Base-by-base conservation (phyloP, 176 grass and related monocot genomes). In the Ensete ventricosum region DNA sequence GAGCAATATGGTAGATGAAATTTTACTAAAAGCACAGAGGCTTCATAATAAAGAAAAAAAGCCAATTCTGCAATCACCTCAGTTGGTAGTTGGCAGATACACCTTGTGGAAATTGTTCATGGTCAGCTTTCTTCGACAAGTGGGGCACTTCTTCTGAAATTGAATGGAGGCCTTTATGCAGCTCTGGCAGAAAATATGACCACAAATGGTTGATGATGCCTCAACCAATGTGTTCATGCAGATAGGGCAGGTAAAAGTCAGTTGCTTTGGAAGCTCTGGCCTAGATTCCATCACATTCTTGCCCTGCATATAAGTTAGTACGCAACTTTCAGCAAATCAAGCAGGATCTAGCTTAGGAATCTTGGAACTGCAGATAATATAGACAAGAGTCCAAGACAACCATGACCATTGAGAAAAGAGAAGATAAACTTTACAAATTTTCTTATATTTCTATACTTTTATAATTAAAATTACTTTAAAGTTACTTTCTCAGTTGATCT, bases 91-190 rank as follows among this genome's bases (percentile, higher is more conserved):
- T 17, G 91, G 95, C 77, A 99, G 82, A 67, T 89, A 95, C 80
- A 99, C 90, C 25, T 91, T 87, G 71, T 95, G 96, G 27, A 82
- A 81, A 67, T 83, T 89, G 59, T 81, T 94, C 48, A 76, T 62
- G 21, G 22, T 89, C 34, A 94, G 68, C 60, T 75, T 78, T 86
- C 64, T 89, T 70, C 91, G 80, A 78, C 91, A 99, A 43, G 86
- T 99, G 16, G 90, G 90, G 4, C 96, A 99, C 88, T 84, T 99
- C 86, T 99, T 99, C 55, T 99, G 90, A 77, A 76, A 8, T 65
- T 89, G 73, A 49, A 99, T 91, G 54, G 91, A 82, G 52, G 85
- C 29, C 64, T 85, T 94, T 19, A 95, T 99, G 81, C 96, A 99
- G n/a, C 43, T 72, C 1, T 79, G 12, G 74, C 96, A 94, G 76